Evolutionary conservation across 2,329 filamentous ascomycete species (phyloP).

Genomic region (Seiridium cupressi): DNA sequence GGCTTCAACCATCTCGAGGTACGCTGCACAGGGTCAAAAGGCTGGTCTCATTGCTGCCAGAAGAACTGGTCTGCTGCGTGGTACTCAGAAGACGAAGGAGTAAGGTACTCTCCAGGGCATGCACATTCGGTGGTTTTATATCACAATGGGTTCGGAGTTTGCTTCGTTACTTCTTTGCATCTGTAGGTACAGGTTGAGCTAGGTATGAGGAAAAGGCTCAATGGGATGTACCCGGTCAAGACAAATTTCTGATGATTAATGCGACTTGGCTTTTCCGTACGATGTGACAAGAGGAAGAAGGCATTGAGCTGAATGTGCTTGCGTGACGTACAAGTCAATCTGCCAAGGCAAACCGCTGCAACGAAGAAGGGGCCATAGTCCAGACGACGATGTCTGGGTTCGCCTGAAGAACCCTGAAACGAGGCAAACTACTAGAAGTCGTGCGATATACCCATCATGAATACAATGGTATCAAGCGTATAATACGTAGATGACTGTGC

Average conservation of each 20-base stretch:
- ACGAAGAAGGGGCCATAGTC: too few species aligned
- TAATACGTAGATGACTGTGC: too few species aligned
- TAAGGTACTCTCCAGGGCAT: conserved; percentile 47
- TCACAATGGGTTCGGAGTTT: conserved; percentile 64
- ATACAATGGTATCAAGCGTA: too few species aligned
- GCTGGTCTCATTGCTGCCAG: conserved; percentile 99
- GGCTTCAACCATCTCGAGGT: conserved; percentile 98
- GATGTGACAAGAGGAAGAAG: not conserved
- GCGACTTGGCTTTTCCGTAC: conserved; percentile 10
- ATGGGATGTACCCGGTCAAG: conserved; percentile 34
- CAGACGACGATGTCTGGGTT: too few species aligned
- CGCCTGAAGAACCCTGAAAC: too few species aligned
- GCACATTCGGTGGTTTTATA: conserved; percentile 38
- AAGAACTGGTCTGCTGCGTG: conserved; percentile 99
- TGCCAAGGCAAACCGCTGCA: too few species aligned
- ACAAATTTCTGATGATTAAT: conserved; percentile 14
- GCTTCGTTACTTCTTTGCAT: conserved; percentile 57
- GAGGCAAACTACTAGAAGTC: too few species aligned
- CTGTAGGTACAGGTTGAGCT: conserved; percentile 43
- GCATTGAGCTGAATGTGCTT: not conserved
- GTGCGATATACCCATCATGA: too few species aligned
- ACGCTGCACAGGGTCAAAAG: conserved; percentile 98
- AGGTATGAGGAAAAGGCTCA: conserved; percentile 33
- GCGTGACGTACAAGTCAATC: not conserved
- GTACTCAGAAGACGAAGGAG: conserved; percentile 99